Conservation (phyloP, 495 filamentous ascomycete species). For the Podospora fimiseda region DNA sequence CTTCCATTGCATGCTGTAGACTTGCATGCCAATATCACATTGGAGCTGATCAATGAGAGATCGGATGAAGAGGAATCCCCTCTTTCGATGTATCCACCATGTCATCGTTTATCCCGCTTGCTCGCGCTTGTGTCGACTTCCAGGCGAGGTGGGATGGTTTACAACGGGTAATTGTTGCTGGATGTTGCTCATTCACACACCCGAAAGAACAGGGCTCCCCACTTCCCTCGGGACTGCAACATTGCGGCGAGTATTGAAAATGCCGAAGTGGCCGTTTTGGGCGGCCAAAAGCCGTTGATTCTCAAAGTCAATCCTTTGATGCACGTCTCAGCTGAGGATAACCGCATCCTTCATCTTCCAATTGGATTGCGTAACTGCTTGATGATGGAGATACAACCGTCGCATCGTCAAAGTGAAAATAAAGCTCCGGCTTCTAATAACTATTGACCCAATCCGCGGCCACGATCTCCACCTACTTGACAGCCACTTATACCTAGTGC, state of each 20-base stretch:
- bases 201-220: no score
- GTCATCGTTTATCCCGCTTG: no score
- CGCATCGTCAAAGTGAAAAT: no score
- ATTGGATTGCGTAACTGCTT: not conserved
- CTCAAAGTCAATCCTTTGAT: no score
- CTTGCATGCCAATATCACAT: conserved; percentile 5
- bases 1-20: not conserved
- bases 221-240: no score
- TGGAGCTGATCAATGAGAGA: not conserved
- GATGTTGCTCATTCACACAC: no score
- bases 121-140: conserved; percentile 36
- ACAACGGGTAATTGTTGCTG: conserved; percentile 9
- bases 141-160: conserved; percentile 31
- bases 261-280: no score
- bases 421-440: not conserved
- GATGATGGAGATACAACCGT: no score
- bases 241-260: no score
- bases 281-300: no score
- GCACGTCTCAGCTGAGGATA: no score
- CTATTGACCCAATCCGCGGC: not conserved
- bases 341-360: no score
- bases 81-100: conserved; percentile 17
- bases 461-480: not conserved
- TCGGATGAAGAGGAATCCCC: not conserved
- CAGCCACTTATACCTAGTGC: not conserved